phyloP scores from a whole-genome alignment of 106 monocot genomes.

The Allium cepa region DNA sequence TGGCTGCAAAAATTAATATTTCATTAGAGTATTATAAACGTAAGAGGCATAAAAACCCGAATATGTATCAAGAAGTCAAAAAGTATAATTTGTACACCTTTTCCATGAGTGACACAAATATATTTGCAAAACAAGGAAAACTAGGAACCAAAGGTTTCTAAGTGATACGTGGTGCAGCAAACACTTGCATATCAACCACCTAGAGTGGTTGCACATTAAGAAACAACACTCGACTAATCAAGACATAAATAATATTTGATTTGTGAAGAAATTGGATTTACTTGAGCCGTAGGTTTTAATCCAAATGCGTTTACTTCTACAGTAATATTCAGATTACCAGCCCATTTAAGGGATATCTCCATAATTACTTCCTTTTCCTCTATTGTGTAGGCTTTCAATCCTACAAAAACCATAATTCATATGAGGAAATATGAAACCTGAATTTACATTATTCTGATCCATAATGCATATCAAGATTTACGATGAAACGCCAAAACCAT shows the following conservation, averaged over 20 bases:
- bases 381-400: slow-evolving; percentile 62
- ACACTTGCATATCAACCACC: slow-evolving; percentile 76
- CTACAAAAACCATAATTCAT: slow-evolving; percentile 11
- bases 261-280: slow-evolving; percentile 10
- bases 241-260: neutral
- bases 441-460: too few species aligned
- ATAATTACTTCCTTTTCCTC: slow-evolving; percentile 77
- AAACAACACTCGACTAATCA: neutral
- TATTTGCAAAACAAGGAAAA: slow-evolving; percentile 78
- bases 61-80: neutral
- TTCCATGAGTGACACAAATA: slow-evolving; percentile 75
- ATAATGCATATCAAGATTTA: too few species aligned
- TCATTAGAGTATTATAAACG: neutral
- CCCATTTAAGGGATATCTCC: slow-evolving; percentile 78
- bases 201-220: slow-evolving; percentile 22
- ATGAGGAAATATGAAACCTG: too few species aligned
- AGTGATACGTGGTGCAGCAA: slow-evolving; percentile 66
- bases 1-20: slow-evolving; percentile 33
- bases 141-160: slow-evolving; percentile 72
- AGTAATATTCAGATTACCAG: slow-evolving; percentile 74
- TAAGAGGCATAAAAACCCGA: neutral
- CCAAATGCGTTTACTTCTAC: slow-evolving; percentile 69
- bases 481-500: too few species aligned
- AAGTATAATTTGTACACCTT: slow-evolving; percentile 30
- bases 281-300: slow-evolving; percentile 66